Conservation (phyloP, 768 basidiomycete genomes). For the Aureoboletus auriporus region DNA sequence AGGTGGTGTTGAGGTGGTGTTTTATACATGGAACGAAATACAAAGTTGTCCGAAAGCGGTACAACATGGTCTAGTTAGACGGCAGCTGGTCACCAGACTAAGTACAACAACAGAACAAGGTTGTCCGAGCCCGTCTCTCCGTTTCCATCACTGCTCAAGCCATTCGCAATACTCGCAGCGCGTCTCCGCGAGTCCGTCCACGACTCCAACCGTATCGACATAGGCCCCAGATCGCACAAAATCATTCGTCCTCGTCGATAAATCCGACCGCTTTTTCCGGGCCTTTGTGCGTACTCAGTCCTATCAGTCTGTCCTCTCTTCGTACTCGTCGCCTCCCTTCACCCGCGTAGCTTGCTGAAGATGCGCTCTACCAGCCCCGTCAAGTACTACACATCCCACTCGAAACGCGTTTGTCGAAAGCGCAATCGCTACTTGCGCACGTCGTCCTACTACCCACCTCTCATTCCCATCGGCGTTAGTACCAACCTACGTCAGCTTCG, state of each 20-base stretch:
- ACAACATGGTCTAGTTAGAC: too few relatives aligned
- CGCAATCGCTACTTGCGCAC: too few relatives aligned
- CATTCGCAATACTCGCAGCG: slow-evolving; percentile 52
- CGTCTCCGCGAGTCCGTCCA: slow-evolving; percentile 71
- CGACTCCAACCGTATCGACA: slow-evolving; percentile 26
- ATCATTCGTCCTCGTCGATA: slow-evolving; percentile 82
- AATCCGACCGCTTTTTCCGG: slow-evolving; percentile 80
- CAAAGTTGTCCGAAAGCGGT: too few relatives aligned
- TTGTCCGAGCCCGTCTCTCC: too few relatives aligned
- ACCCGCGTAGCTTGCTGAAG: slow-evolving; percentile 74
- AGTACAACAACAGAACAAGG: too few relatives aligned
- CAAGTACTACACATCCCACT: slow-evolving; percentile 36
- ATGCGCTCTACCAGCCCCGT: slow-evolving; percentile 78
- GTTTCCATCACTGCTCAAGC: slow-evolving; percentile 24
- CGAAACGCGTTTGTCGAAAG: too few relatives aligned
- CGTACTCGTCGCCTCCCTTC: not conserved
- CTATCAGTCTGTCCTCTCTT: slow-evolving; percentile 59
- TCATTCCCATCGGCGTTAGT: too few relatives aligned
- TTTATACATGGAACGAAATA: too few relatives aligned
- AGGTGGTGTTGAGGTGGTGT: too few relatives aligned
- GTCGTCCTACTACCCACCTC: too few relatives aligned
- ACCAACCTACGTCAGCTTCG: too few relatives aligned
- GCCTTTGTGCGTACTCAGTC: slow-evolving; percentile 93
- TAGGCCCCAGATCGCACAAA: slow-evolving; percentile 51
- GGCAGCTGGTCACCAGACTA: too few relatives aligned